These are phyloP conservation scores for Alternaria rosae DNA, from an alignment of 2,329 filamentous ascomycete species.

Conservation along the genomic window DNA sequence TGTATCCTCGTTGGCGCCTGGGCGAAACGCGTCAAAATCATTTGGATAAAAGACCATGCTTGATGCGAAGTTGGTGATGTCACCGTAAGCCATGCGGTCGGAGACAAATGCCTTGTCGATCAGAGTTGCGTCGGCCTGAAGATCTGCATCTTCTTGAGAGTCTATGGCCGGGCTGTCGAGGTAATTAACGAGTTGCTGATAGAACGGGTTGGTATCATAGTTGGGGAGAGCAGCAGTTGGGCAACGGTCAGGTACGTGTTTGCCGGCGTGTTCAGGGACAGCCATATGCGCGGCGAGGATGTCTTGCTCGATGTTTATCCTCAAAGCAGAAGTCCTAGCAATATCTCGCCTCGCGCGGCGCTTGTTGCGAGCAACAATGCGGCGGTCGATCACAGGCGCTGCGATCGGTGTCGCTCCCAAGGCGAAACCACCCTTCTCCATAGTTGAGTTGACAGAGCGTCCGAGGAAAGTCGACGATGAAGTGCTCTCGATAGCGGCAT, in stretches of 20 bases:
- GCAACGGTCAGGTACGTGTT: not conserved
- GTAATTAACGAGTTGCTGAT: conserved; percentile 5
- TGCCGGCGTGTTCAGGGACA: not conserved
- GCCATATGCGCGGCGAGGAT: conserved; percentile 8
- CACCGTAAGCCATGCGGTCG: not conserved
- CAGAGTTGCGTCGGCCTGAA: not conserved
- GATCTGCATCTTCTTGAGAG: not conserved
- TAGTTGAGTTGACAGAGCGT: conserved; percentile 6
- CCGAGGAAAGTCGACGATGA: conserved; percentile 28
- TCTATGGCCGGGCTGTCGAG: not conserved
- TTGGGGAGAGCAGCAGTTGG: not conserved
- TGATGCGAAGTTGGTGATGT: not conserved
- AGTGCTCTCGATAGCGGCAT: conserved; percentile 11
- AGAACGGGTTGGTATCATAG: conserved; percentile 4
- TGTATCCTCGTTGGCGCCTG: conserved; percentile 28
- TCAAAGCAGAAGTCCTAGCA: conserved; percentile 9
- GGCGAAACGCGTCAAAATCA: conserved; percentile 21
- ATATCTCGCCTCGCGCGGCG: conserved; percentile 21
- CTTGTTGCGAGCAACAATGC: conserved; percentile 20
- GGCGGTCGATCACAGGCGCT: conserved; percentile 5
- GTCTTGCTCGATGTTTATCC: conserved; percentile 13
- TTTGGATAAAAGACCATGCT: not conserved
- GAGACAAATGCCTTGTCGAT: not conserved
- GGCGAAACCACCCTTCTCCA: not conserved
- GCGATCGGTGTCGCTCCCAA: not conserved